Conservation (phyloP, 2,329 filamentous ascomycete genomes). For the Curvularia lunata region DNA sequence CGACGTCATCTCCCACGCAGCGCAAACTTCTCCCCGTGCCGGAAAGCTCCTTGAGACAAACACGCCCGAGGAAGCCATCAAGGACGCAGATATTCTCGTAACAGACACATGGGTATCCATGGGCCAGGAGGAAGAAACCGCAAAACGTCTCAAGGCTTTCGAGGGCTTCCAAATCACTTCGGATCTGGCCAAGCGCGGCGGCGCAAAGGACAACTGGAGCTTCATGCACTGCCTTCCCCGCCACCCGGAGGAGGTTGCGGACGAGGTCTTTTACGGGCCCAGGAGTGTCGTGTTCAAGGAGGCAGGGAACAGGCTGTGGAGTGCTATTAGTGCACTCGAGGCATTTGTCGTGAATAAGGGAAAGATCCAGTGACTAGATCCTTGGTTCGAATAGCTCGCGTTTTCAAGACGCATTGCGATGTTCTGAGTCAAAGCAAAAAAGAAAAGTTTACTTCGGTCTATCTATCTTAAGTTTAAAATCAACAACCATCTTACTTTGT, state of each 20-base stretch:
- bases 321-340: constrained; percentile 82
- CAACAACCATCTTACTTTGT: neutral
- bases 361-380: constrained; percentile 61
- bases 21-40: constrained; percentile 60
- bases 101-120: constrained; percentile 99
- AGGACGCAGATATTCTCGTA: constrained; percentile 85
- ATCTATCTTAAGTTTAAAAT: neutral
- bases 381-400: constrained; percentile 31
- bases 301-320: constrained; percentile 93
- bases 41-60: constrained; percentile 77
- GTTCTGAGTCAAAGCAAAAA: neutral
- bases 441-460: neutral
- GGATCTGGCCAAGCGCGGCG: constrained; percentile 80
- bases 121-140: constrained; percentile 89
- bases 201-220: constrained; percentile 87
- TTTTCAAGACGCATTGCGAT: neutral
- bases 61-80: constrained; percentile 82
- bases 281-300: constrained; percentile 90
- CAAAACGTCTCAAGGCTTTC: constrained; percentile 80
- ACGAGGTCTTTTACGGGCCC: constrained; percentile 91
- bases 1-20: constrained; percentile 71
- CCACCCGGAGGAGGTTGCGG: constrained; percentile 89
- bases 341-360: constrained; percentile 95
- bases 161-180: constrained; percentile 89
- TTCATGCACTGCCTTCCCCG: constrained; percentile 99